Evolutionary conservation across 1,284 basidiomycete species (phyloP), one percentile per base, ranked within the genome.

Genomic region (Ceratobasidium sp.): DNA sequence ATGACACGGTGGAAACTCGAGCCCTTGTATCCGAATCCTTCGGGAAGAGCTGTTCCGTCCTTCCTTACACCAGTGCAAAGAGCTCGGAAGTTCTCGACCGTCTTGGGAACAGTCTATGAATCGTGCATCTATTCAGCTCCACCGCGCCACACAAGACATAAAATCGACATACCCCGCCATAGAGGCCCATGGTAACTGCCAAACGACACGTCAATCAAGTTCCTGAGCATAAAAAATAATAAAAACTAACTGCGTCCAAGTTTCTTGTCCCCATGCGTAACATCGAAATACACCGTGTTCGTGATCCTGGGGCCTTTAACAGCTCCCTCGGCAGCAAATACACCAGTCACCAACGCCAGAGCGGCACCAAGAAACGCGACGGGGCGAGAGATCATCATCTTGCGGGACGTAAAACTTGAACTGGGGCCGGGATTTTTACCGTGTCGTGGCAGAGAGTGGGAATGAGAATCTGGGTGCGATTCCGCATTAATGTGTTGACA

Each of bases 251-350:
- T 85, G 75, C 94, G 88, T 73, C 96, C 96, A 41, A 97, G 74
- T 60, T 89, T 84, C 81, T 92, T 85, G 80, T 91, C 93, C 34
- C 93, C 94, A 81, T 97, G 94, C 78, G 92, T 89, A 75, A 97
- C 90, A 82, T 97, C 95, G 79, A 97, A 97, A 85, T 89, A 97
- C 78, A 97, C 92, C 83, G 92, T 94, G 87, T 93, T 83, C 61
- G 95, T 96, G 78, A 97, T 90, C 83, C 87, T 89, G 18, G 95
- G 95, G 18, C 89, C 88, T 76, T 91, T 92, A 16, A 85, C 85
- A 55, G 52, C 52, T 32, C 52, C 28, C 30, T 64, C 61, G 18
- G 28, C 50, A 28, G 48, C 52, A 55, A 67, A 50, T 36, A 32
- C 46, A 46, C 64, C 50, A 41, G 64, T 34, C 34, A 67, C 28